phyloP scores from a whole-genome alignment of 2,329 filamentous ascomycete genomes.

The Alternaria sp. region DNA sequence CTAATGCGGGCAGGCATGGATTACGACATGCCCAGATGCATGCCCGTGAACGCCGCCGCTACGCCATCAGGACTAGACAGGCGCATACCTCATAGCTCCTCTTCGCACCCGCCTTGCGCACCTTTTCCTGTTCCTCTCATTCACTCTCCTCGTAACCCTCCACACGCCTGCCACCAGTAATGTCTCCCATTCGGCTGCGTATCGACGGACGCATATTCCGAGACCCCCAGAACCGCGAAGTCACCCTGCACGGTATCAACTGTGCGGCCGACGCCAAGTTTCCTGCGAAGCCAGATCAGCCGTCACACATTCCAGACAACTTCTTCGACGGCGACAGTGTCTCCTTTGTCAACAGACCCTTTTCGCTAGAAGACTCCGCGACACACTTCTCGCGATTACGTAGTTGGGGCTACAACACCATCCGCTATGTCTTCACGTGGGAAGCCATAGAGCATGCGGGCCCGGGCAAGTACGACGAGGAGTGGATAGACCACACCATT shows the following conservation, averaged over 20 bases:
- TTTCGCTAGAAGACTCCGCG: slow-evolving; percentile 80
- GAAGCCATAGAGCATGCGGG: slow-evolving; percentile 95
- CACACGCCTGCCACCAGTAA: slow-evolving; percentile 46
- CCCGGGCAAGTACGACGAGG: slow-evolving; percentile 90
- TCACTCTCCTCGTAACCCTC: neutral
- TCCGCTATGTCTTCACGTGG: slow-evolving; percentile 98
- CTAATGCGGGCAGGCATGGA: slow-evolving; percentile 7
- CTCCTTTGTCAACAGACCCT: slow-evolving; percentile 86
- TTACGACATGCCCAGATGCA: slow-evolving; percentile 2
- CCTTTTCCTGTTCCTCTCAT: neutral
- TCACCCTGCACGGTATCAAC: slow-evolving; percentile 92
- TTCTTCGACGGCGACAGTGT: slow-evolving; percentile 96
- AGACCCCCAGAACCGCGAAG: slow-evolving; percentile 80
- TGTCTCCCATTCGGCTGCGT: slow-evolving; percentile 76
- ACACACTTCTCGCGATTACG: slow-evolving; percentile 85
- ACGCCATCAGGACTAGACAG: slow-evolving; percentile 4
- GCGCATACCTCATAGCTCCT: slow-evolving; percentile 3
- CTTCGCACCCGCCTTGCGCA: neutral
- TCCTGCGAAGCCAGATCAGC: slow-evolving; percentile 78
- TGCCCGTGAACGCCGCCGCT: neutral
- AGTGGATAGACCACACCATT: slow-evolving; percentile 91
- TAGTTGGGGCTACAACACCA: slow-evolving; percentile 93
- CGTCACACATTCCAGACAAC: slow-evolving; percentile 75
- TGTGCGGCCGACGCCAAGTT: slow-evolving; percentile 89
- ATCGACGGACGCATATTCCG: slow-evolving; percentile 88